These are phyloP conservation scores for Gossypium bickii DNA, from an alignment of 345 rosid species.

Conservation along the genomic window DNA sequence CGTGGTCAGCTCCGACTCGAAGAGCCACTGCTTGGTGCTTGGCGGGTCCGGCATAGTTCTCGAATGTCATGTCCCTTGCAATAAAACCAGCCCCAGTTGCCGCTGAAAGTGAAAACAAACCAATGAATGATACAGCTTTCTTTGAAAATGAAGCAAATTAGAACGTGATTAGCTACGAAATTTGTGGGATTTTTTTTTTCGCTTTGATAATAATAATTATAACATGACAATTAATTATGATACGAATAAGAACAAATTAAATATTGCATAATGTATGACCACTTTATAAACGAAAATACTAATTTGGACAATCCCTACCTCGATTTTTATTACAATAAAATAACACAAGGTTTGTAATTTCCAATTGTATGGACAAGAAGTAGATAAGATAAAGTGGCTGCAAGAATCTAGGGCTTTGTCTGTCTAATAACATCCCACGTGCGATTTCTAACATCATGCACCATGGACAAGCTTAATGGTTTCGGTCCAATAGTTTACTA, in stretches of 20 bases:
- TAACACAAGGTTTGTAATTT: neutral
- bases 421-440: slow-evolving; percentile 1
- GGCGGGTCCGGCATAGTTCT: slow-evolving; percentile 79
- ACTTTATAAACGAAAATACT: no score
- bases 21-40: slow-evolving; percentile 99
- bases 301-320: no score
- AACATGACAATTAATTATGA: no score
- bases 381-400: neutral
- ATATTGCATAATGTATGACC: no score
- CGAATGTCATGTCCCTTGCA: slow-evolving; percentile 86
- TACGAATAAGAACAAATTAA: no score
- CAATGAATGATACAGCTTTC: neutral
- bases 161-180: neutral
- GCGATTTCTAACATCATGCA: slow-evolving; percentile 21
- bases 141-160: neutral
- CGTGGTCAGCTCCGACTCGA: slow-evolving; percentile 88
- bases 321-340: no score
- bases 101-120: slow-evolving; percentile 33
- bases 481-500: neutral
- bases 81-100: slow-evolving; percentile 92
- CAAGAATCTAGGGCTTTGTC: neutral
- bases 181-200: neutral
- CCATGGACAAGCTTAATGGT: slow-evolving; percentile 3
- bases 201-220: no score
- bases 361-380: neutral